Evolutionary conservation across 805 yeast species (phyloP), one percentile per base, ranked within the genome.

Genomic region (Komagataella pseudopastoris): DNA sequence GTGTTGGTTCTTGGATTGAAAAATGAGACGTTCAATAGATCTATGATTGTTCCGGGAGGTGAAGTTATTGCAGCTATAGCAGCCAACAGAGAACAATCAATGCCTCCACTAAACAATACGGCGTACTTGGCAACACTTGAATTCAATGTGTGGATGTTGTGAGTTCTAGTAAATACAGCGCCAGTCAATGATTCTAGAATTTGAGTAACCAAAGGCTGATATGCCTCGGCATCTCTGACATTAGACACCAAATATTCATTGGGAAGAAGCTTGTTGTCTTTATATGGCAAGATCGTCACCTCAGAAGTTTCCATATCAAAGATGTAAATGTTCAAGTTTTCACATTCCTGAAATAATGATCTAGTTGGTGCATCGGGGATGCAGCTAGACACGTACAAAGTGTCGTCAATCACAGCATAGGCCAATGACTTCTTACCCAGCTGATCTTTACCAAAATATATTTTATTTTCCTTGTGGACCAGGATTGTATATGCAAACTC

Each of bases 11-110:
- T 74, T 12, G 89, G 90, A 59, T 91, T 93, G 56, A 85, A 90
- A 64, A 93, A 93, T 0, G 96, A 95, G 4, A 93, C 99, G 53
- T 90, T 91, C 12, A 93, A 60, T n/a, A 93, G 70, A 61, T 91
- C 96, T 6, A 93, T 74, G 1, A 55, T 52, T n/a, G 67, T 59
- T 44, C 64, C 60, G 53, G 58, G 46, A 51, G 51, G 39, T 17
- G 63, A 68, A 56, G 52, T 62, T 54, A 52, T 66, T 3, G 64
- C 77, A 48, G 72, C 65, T 3, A 83, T 49, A 0, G 81, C 78
- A 0, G 95, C 89, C 22, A 93, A 60, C 0, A 91, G 66, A 0
- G 97, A 83, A 63, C 99, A 93, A 61, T 93, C 99, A 3, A 93
- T 70, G 0, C 99, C 99, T 1, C 99, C 99, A 47, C 96, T 88